phyloP scores from a whole-genome alignment of 345 rosid species.

The Rhizophora apiculata region DNA sequence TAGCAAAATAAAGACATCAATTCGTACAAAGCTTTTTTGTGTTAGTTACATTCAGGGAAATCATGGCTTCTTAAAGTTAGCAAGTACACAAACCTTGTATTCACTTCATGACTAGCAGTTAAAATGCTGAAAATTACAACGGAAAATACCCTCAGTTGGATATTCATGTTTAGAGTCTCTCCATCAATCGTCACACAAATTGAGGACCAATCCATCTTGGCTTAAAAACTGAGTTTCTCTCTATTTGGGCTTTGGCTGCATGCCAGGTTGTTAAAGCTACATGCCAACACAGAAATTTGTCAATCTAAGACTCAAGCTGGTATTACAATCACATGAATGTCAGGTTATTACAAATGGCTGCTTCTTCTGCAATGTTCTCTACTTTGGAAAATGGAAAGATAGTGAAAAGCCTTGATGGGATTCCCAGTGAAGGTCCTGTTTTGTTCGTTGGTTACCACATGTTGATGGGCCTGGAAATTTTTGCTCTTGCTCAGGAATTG shows the following conservation, averaged over 20 bases:
- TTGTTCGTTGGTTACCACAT: slow-evolving; percentile 54
- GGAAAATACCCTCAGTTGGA: too few species aligned
- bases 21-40: too few species aligned
- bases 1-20: too few species aligned
- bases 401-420: slow-evolving; percentile 52
- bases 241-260: background rate
- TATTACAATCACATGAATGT: background rate
- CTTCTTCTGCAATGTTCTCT: slow-evolving; percentile 40
- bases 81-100: too few species aligned
- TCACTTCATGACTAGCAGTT: too few species aligned
- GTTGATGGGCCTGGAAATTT: slow-evolving; percentile 47
- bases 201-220: too few species aligned
- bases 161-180: too few species aligned
- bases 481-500: slow-evolving; percentile 29
- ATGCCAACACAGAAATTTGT: background rate
- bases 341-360: slow-evolving; percentile 16
- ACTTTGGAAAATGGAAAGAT: slow-evolving; percentile 51
- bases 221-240: too few species aligned
- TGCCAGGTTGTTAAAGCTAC: background rate
- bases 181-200: too few species aligned
- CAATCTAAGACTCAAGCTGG: background rate
- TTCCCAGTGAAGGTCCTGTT: slow-evolving; percentile 58
- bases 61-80: too few species aligned
- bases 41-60: too few species aligned
- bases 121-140: too few species aligned